phyloP scores from a whole-genome alignment of 1,139 yeast species.

The Geotrichum cucujoidarum region DNA sequence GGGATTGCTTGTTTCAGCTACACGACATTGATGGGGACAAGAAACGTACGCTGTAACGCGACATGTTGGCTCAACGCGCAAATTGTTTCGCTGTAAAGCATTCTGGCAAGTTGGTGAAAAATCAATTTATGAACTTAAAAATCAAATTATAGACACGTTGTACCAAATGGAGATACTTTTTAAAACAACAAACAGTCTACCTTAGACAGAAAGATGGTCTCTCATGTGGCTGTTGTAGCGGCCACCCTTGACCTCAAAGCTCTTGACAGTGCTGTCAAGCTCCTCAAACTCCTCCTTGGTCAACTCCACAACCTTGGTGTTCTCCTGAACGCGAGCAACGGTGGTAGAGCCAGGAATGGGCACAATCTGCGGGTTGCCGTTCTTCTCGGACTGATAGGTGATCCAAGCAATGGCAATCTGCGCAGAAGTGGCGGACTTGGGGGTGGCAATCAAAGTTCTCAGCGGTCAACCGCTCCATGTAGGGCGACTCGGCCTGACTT shows the following conservation, averaged over 20 bases:
- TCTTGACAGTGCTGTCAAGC: conserved; percentile 40
- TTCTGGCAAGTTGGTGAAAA: too few species aligned
- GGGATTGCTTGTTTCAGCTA: too few species aligned
- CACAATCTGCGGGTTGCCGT: conserved; percentile 52
- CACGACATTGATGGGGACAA: too few species aligned
- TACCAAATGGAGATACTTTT: too few species aligned
- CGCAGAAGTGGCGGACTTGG: conserved; percentile 49
- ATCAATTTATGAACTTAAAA: too few species aligned
- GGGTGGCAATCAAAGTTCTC: conserved; percentile 51
- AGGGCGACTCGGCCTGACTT: conserved; percentile 53
- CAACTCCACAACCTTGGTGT: conserved; percentile 47
- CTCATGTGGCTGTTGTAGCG: conserved; percentile 41
- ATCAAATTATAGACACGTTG: too few species aligned
- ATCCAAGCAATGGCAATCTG: conserved; percentile 75
- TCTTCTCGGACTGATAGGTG: conserved; percentile 37
- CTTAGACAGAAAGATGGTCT: too few species aligned
- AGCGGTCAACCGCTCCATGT: conserved; percentile 53
- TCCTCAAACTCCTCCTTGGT: conserved; percentile 49
- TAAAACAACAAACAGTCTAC: too few species aligned
- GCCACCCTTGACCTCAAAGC: conserved; percentile 44
- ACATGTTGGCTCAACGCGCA: too few species aligned
- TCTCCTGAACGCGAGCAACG: conserved; percentile 53
- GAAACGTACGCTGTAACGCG: too few species aligned
- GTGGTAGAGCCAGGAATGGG: conserved; percentile 79
- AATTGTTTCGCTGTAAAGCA: too few species aligned